Conservation (phyloP, 2,329 filamentous ascomycete species). For the Cladobotryum protrusum region DNA sequence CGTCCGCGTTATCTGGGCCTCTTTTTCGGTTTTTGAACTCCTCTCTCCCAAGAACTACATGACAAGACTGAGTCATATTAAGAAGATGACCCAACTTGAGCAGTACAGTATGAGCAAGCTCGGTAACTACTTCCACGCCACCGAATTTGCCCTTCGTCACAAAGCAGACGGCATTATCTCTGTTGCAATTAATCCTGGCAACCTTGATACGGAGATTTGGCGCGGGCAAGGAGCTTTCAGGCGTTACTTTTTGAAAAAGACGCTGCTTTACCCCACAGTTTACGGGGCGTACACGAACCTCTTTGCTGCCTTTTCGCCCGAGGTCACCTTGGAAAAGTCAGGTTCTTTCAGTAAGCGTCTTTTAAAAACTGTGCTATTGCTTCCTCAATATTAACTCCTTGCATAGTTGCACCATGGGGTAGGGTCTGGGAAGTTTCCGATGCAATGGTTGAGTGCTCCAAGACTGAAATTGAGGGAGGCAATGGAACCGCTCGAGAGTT, state of each 20-base stretch:
- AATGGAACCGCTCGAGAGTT: slow-evolving; percentile 1
- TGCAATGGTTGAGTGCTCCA: slow-evolving; percentile 1
- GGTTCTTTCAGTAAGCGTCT: slow-evolving; percentile 6
- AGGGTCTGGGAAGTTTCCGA: slow-evolving; percentile 1
- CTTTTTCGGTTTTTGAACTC: slow-evolving; percentile 16
- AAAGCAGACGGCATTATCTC: slow-evolving; percentile 24
- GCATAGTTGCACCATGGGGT: slow-evolving; percentile 9
- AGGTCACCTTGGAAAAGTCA: slow-evolving; percentile 3
- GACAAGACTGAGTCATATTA: too few species aligned
- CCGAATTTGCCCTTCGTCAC: slow-evolving; percentile 25
- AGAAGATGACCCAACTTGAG: slow-evolving; percentile 5
- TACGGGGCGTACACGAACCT: slow-evolving; percentile 10
- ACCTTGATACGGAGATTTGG: slow-evolving; percentile 32
- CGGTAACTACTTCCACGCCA: slow-evolving; percentile 25
- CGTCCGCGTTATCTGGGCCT: slow-evolving; percentile 29
- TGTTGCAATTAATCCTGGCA: slow-evolving; percentile 33
- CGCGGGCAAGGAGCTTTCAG: slow-evolving; percentile 17
- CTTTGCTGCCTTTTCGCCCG: slow-evolving; percentile 8
- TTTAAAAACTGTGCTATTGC: too few species aligned
- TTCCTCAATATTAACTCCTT: too few species aligned
- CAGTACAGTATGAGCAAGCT: slow-evolving; percentile 26
- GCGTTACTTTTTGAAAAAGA: slow-evolving; percentile 2
- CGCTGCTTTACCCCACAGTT: slow-evolving; percentile 2
- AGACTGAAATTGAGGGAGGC: slow-evolving; percentile 1
- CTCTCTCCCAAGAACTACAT: background rate